These are phyloP conservation scores for Paramyrothecium roridum DNA, from an alignment of 2,329 filamentous ascomycete genomes.

Conservation along the genomic window DNA sequence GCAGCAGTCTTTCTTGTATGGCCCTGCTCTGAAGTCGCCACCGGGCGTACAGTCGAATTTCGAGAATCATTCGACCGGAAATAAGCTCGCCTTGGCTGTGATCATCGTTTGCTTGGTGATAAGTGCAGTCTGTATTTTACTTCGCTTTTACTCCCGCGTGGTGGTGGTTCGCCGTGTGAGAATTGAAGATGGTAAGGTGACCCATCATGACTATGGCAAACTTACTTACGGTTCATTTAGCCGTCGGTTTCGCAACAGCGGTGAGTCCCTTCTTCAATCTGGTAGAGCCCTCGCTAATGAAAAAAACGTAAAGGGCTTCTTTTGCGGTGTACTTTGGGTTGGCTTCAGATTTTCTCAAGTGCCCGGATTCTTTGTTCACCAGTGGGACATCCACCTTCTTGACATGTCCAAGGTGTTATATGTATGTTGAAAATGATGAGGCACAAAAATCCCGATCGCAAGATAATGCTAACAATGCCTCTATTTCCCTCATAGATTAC, in stretches of 20 bases:
- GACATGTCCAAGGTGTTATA: not conserved
- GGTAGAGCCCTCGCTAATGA: too few species aligned
- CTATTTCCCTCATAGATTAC: not conserved
- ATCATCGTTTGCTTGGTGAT: too few species aligned
- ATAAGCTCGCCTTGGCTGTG: not conserved
- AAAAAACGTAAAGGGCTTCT: not conserved
- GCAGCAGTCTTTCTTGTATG: not conserved
- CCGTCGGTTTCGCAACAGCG: too few species aligned
- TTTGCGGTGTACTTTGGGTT: not conserved
- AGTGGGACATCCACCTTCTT: not conserved
- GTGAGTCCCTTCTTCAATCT: too few species aligned
- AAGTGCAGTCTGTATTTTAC: too few species aligned
- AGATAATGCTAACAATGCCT: too few species aligned
- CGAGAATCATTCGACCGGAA: not conserved
- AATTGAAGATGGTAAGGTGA: too few species aligned
- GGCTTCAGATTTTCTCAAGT: not conserved
- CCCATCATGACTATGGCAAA: too few species aligned
- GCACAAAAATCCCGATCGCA: too few species aligned
- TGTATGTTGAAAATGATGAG: too few species aligned
- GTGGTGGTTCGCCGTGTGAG: too few species aligned
- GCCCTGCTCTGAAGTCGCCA: not conserved
- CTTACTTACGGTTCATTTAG: too few species aligned
- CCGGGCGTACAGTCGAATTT: not conserved
- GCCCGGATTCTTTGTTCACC: not conserved
- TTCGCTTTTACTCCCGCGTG: not conserved